Percentiles rank a stretch among this genome's conserved stretches.
phyloP scores from a whole-genome alignment of 305 asterid genomes.

The Solanum hybrid region DNA sequence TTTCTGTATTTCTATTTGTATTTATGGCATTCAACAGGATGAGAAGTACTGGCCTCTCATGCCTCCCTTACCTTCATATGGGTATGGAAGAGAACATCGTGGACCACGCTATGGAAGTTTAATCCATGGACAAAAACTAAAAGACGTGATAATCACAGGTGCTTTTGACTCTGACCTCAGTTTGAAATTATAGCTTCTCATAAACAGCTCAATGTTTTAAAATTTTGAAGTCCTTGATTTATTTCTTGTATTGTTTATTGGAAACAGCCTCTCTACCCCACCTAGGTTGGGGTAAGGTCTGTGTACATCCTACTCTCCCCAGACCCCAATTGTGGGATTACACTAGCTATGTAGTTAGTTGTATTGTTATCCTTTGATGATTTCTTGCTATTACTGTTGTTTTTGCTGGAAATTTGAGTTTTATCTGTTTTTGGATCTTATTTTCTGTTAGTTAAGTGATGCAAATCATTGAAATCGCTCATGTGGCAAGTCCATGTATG shows the following conservation, averaged over 20 bases:
- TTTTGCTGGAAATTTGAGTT: background rate
- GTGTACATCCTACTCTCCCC: background rate
- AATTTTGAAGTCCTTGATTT: background rate
- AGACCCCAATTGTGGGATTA: background rate
- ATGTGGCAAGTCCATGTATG: background rate
- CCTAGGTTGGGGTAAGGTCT: background rate
- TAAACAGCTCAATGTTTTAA: background rate
- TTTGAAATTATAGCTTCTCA: background rate
- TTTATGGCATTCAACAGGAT: slow-evolving; percentile 31
- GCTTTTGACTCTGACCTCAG: slow-evolving; percentile 4
- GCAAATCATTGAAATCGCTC: background rate
- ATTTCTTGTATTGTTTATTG: rapidly evolving
- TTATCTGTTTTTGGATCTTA: background rate
- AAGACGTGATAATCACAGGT: slow-evolving; percentile 81
- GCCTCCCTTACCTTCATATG: slow-evolving; percentile 99
- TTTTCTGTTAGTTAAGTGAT: background rate
- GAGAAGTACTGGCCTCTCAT: slow-evolving; percentile 86
- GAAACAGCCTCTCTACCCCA: background rate
- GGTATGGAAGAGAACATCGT: slow-evolving; percentile 86
- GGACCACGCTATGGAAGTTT: slow-evolving; percentile 95
- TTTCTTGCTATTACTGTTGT: background rate
- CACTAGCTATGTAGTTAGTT: background rate
- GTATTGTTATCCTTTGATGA: background rate
- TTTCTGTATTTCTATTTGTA: background rate
- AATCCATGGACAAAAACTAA: slow-evolving; percentile 92